Base-by-base conservation (phyloP, 179 eudicot genomes). In the Patellifolia procumbens region DNA sequence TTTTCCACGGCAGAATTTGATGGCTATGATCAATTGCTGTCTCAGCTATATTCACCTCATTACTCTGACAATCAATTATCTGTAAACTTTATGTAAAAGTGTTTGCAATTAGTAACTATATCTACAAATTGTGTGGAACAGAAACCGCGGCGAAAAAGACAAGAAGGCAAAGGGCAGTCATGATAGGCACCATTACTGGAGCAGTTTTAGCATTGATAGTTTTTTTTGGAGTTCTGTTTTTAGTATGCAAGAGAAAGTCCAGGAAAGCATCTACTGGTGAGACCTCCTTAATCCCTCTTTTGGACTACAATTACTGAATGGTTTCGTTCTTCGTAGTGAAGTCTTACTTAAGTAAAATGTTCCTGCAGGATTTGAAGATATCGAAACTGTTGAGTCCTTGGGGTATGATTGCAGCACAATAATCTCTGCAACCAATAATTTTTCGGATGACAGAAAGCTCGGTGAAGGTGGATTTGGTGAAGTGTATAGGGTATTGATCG, bases 401-500 rank as follows among this genome's bases (percentile, higher is more conserved):
- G 78, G 58, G 28, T 80, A 63, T 32, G 84, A 83, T 67, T 77
- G 78, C 53, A 65, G 22, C 19, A 20, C 75, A 19, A 69, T 83
- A 53, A 77, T 68, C 74, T 26, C 79, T 17, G 81, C 87, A 15
- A 84, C 84, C 32, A 74, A 67, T 43, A 78, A 63, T 52, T 84
- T 84, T 58, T 66, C 87, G 1, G 52, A 26, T 1, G 81, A 75
- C 16, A 78, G 72, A 49, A 84, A 84, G 76, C 83, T 84, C 16
- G 87, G 87, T 49, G 80, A 84, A 84, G 87, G 87, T 49, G 87
- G 87, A 35, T 84, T 84, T 24, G 87, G 87, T 35, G 81, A 77
- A 58, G 80, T 84, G 28, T 84, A 68, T 53, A 75, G 70, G 82
- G 84, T 78, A 78, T 60, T 19, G 7, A 48, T 39, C 37, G 16